A percentile compares a stretch with the other conserved stretches of the same genome.
These are phyloP conservation scores for Domatiomyces globalis DNA, from an alignment of 2,329 filamentous ascomycete species.

Conservation along the genomic window DNA sequence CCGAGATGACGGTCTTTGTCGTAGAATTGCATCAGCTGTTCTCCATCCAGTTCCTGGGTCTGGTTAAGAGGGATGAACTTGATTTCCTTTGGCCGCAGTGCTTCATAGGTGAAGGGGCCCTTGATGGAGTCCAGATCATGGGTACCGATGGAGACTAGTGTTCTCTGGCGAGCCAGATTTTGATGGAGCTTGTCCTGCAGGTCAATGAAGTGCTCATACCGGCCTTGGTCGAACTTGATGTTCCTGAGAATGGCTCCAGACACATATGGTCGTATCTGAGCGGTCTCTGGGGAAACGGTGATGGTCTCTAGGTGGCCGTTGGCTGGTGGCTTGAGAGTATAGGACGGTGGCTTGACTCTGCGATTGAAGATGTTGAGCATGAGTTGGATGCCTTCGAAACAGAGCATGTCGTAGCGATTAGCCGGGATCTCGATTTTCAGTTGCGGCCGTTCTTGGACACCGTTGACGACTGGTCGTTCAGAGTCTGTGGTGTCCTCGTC, in stretches of 20 bases:
- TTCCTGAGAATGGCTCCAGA: conserved; percentile 80
- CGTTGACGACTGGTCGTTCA: conserved; percentile 58
- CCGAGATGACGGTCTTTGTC: conserved; percentile 85
- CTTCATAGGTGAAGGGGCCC: conserved; percentile 94
- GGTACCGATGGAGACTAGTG: conserved; percentile 90
- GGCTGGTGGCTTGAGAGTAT: conserved; percentile 57
- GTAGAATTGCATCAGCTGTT: conserved; percentile 87
- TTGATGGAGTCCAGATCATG: conserved; percentile 89
- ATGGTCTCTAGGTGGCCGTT: conserved; percentile 65
- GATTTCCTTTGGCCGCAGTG: conserved; percentile 79
- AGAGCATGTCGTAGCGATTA: conserved; percentile 86
- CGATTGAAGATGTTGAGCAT: conserved; percentile 92
- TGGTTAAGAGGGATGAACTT: conserved; percentile 86
- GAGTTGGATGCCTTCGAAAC: conserved; percentile 89
- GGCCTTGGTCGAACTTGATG: conserved; percentile 77
- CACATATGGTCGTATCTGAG: conserved; percentile 70
- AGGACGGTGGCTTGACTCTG: conserved; percentile 62
- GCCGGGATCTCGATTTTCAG: conserved; percentile 97
- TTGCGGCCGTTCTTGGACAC: conserved; percentile 74
- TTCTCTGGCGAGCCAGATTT: conserved; percentile 84
- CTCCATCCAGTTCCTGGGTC: conserved; percentile 70
- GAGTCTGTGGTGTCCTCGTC: conserved; percentile 83
- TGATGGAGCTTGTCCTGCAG: conserved; percentile 97
- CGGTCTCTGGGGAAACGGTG: conserved; percentile 62
- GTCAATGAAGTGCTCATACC: conserved; percentile 94